A percentile compares a stretch with the other conserved stretches of the same genome.
Conservation (phyloP, 441 rosid species). For the Sinapis alba region DNA sequence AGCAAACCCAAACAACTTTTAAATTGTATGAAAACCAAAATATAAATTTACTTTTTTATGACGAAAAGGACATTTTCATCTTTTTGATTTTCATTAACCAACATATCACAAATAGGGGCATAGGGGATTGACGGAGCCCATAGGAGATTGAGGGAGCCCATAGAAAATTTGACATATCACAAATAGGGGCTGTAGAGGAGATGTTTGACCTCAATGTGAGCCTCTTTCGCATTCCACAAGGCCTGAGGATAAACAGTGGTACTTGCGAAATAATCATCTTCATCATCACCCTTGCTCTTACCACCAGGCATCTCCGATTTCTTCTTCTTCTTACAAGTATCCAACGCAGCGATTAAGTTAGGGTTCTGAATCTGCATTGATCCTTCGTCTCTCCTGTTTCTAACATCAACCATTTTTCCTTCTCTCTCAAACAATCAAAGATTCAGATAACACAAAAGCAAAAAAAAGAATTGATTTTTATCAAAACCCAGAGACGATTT, state of each 20-base stretch:
- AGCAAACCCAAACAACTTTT: too few species aligned
- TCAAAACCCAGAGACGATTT: too few species aligned
- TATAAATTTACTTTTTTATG: too few species aligned
- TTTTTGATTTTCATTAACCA: too few species aligned
- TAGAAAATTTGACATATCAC: too few species aligned
- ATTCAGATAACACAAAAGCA: not conserved
- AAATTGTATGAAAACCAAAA: too few species aligned
- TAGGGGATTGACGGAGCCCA: too few species aligned
- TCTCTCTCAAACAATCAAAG: slow-evolving; percentile 9
- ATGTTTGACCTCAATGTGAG: slow-evolving; percentile 54
- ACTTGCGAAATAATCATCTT: slow-evolving; percentile 59
- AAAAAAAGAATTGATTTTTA: too few species aligned
- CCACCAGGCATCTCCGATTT: slow-evolving; percentile 51
- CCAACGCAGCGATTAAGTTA: slow-evolving; percentile 74
- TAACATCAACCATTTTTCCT: slow-evolving; percentile 52
- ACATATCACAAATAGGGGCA: too few species aligned
- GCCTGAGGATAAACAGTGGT: slow-evolving; percentile 56
- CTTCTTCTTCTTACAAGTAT: slow-evolving; percentile 71
- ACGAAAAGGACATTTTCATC: too few species aligned
- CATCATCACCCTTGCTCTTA: slow-evolving; percentile 48
- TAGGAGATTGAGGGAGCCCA: too few species aligned
- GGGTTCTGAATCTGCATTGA: slow-evolving; percentile 59
- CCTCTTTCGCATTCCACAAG: slow-evolving; percentile 48
- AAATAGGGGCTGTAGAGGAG: too few species aligned
- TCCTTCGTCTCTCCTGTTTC: slow-evolving; percentile 65